These are phyloP conservation scores for Kandelia obovata DNA, from an alignment of 345 rosid species.

Conservation along the genomic window DNA sequence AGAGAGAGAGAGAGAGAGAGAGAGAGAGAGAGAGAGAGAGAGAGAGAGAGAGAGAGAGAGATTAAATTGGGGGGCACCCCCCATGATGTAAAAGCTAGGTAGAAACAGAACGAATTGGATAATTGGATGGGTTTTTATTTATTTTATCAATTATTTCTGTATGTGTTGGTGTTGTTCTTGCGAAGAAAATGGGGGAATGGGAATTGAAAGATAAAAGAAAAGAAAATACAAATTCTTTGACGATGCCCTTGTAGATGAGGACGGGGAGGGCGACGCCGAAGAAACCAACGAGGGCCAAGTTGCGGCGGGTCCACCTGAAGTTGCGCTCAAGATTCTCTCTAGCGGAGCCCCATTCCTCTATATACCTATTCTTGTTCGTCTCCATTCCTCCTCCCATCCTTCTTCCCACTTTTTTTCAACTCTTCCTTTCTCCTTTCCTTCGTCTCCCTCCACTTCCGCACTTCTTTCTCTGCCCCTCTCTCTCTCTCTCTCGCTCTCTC, in stretches of 20 bases:
- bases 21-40: no score
- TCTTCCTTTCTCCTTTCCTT: not conserved
- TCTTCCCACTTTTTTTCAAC: not conserved
- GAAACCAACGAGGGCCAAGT: conserved; percentile 75
- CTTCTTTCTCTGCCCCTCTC: no score
- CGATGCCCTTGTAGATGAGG: conserved; percentile 85
- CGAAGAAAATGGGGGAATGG: no score
- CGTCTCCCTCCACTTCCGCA: not conserved
- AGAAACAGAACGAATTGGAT: not conserved
- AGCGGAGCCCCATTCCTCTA: conserved; percentile 81
- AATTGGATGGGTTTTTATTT: no score
- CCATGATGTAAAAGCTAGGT: not conserved
- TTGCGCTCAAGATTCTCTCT: conserved; percentile 91
- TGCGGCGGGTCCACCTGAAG: conserved; percentile 95
- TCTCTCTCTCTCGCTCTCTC: not conserved
- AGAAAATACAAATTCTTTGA: conserved; percentile 60
- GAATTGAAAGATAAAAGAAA: not conserved
- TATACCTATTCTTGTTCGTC: conserved; percentile 78
- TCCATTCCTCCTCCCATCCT: conserved; percentile 98
- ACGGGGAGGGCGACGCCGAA: conserved; percentile 90
- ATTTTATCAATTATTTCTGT: no score
- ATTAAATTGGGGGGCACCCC: no score
- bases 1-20: no score
- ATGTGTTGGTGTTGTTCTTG: no score
- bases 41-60: no score